Evolutionary conservation across 176 grass and related monocot species (phyloP), one percentile per base, ranked within the genome.

Genomic region (Carex cristatella): DNA sequence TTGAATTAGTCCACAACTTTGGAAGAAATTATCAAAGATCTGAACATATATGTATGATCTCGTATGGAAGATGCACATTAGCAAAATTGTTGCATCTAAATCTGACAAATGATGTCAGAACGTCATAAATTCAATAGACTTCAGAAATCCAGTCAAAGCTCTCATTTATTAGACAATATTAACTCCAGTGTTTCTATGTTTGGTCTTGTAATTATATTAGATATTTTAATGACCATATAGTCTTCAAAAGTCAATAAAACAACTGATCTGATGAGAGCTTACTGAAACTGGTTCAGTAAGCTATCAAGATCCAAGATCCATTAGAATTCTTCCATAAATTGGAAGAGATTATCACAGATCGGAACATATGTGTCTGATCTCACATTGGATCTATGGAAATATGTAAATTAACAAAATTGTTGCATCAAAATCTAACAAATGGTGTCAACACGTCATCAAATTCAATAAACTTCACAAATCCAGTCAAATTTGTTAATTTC

Each of bases 271-370:
- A 18, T n/a, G 35, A 75, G 51, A 75, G 70, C 70, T 75, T 49
- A 75, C 0, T 75, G 35, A 49, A 49, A 75, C 35, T 27, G 40
- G 44, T 75, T 49, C 70, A 75, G 44, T n/a, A 75, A 75, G 70
- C 70, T 75, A 19, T 75, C 70, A 75, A 58, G 10, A 79, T 79
- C 48, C 28, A 46, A 58, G 74, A 79, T 79, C 74, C 44, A 79
- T 79, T 37, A 75, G 15, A 44, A 19, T 54, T 48, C 23, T 28
- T 58, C 63, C 74, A 79, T 33, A 56, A 58, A 33, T 79, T 54
- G 18, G 49, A 38, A 79, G 46, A 14, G 23, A 79, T 65, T 16
- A 79, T 58, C 74, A 79, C 28, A 79, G 74, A 79, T 79, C n/a
- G 30, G 74, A 79, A 51, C 18, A 31, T 54, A 51, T 54, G 33